Evolutionary conservation across 164 flowering plant genomes (phyloP).

Genomic region (Hamamelis virginiana): DNA sequence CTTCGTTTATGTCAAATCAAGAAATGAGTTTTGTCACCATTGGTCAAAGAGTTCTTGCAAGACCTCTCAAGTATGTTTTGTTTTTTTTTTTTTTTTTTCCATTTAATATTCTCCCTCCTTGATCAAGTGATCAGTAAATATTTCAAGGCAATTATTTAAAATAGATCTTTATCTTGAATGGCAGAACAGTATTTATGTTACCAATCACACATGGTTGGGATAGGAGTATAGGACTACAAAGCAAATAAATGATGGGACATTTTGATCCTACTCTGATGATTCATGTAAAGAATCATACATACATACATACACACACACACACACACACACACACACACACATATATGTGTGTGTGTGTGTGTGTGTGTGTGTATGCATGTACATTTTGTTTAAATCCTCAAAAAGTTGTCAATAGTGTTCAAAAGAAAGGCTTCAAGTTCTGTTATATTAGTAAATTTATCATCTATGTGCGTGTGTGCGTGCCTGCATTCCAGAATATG

Average conservation of each 20-base stretch:
- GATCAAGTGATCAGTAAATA: neutral
- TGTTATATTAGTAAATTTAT: neutral
- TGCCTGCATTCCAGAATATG: too few species aligned
- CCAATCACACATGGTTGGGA: neutral
- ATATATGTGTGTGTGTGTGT: too few species aligned
- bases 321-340: too few species aligned
- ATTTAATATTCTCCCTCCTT: neutral
- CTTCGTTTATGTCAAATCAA: constrained; percentile 99
- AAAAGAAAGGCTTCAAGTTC: neutral
- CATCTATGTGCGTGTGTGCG: neutral
- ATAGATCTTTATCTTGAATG: neutral
- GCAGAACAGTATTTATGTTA: neutral
- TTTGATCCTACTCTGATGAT: neutral
- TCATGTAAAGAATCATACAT: neutral
- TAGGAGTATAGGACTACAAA: neutral
- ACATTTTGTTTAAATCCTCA: too few species aligned
- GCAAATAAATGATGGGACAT: neutral
- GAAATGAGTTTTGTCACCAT: constrained; percentile 96
- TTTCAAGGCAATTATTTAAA: neutral
- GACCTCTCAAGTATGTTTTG: constrained; percentile 79
- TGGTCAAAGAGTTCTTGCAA: constrained; percentile 97
- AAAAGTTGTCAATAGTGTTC: too few species aligned
- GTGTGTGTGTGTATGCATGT: too few species aligned
- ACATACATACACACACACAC: neutral
- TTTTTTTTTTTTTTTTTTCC: constrained; percentile 5